phyloP scores from a whole-genome alignment of 345 rosid genomes.

The rapeseed (Brassica napus) region Da-Ae NC_063447.1:2566501-2567000 shows the following conservation, averaged over 20 bases:
- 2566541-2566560: background rate
- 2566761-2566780: slow-evolving; percentile 29
- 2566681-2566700: background rate
- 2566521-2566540: background rate
- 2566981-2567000: slow-evolving; percentile 23
- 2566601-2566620: background rate
- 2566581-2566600: background rate
- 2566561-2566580: background rate
- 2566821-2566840: slow-evolving; percentile 34
- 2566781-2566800: background rate
- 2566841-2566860: slow-evolving; percentile 51
- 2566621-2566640: background rate
- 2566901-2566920: slow-evolving; percentile 13
- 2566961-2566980: slow-evolving; percentile 41
- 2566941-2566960: slow-evolving; percentile 39
- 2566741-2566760: slow-evolving; percentile 36
- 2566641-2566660: background rate
- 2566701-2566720: slow-evolving; percentile 25
- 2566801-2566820: background rate
- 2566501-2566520: background rate
- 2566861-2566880: slow-evolving; percentile 69
- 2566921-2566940: background rate
- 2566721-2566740: slow-evolving; percentile 30
- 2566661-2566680: background rate
- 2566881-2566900: slow-evolving; percentile 31